Percentiles rank a stretch among this genome's conserved stretches.
Conservation (phyloP, 1,139 yeast genomes). For the Candida gigantensis region DNA sequence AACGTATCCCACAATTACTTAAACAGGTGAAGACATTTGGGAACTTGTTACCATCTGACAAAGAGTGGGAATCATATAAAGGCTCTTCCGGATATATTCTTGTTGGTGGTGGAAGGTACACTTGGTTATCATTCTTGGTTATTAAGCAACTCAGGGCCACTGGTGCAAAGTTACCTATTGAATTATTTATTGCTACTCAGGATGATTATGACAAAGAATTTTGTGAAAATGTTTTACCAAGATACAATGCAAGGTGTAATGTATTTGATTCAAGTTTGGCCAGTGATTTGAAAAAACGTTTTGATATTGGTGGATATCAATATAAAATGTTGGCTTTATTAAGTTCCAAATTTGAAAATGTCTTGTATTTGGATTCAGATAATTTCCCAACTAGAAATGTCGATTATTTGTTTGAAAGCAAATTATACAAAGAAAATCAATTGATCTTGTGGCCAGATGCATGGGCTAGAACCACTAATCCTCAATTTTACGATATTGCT, state of each 20-base stretch:
- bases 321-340: conserved; percentile 63
- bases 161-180: conserved; percentile 45
- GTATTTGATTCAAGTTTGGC: conserved; percentile 39
- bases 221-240: conserved; percentile 53
- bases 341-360: conserved; percentile 57
- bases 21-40: conserved; percentile 43
- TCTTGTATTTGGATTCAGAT: conserved; percentile 68
- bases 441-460: conserved; percentile 55
- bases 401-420: conserved; percentile 47
- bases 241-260: conserved; percentile 56
- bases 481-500: conserved; percentile 47
- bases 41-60: conserved; percentile 31
- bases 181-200: conserved; percentile 52
- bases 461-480: conserved; percentile 52
- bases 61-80: conserved; percentile 39
- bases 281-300: conserved; percentile 23
- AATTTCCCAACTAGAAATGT: conserved; percentile 59
- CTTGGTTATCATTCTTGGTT: conserved; percentile 48
- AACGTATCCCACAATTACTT: conserved; percentile 32
- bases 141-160: conserved; percentile 42
- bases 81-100: conserved; percentile 42
- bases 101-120: conserved; percentile 47
- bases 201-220: conserved; percentile 52
- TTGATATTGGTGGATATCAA: conserved; percentile 58
- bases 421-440: conserved; percentile 41